phyloP scores from a whole-genome alignment of 345 rosid species.

The Pugionium cornutum region DNA sequence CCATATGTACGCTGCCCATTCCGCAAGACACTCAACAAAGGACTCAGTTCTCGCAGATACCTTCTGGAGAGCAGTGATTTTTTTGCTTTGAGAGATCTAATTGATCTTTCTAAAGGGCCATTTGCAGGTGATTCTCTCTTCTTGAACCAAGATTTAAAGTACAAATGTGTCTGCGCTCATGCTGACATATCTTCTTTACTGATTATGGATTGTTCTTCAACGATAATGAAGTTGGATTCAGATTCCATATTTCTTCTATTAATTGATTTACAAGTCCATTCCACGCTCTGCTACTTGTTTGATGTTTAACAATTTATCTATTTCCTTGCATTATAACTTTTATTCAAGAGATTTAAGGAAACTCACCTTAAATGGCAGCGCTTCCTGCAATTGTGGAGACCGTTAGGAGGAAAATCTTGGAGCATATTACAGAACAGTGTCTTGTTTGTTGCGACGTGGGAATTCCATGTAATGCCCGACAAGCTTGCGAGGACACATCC shows the following conservation, averaged over 20 bases:
- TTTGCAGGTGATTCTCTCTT: conserved; percentile 72
- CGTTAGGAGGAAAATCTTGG: conserved; percentile 68
- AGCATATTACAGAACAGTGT: conserved; percentile 87
- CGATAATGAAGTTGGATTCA: conserved; percentile 13
- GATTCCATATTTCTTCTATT: conserved; percentile 15
- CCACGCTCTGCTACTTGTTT: conserved; percentile 5
- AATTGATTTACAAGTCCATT: conserved; percentile 12
- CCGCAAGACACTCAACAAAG: conserved; percentile 71
- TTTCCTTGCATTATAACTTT: conserved; percentile 10
- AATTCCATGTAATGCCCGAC: conserved; percentile 80
- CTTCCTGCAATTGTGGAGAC: conserved; percentile 79
- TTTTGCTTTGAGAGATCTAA: conserved; percentile 84
- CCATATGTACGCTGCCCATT: conserved; percentile 91
- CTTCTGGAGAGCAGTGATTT: conserved; percentile 91
- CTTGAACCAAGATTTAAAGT: conserved; percentile 3
- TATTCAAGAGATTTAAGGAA: conserved; percentile 24
- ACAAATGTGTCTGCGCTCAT: conserved; percentile 1
- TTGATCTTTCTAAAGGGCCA: conserved; percentile 96
- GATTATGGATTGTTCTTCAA: conserved; percentile 13
- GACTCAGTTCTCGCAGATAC: conserved; percentile 87
- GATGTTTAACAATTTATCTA: conserved; percentile 5
- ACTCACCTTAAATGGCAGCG: conserved; percentile 51
- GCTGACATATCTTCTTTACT: conserved; percentile 10
- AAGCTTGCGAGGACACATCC: conserved; percentile 86
- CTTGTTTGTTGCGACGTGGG: conserved; percentile 95